Percentiles rank a stretch among this genome's conserved stretches.
These are phyloP conservation scores for Capsaspora owczarzaki DNA, from an alignment of 78 protist species.

Conservation along the genomic window DNA sequence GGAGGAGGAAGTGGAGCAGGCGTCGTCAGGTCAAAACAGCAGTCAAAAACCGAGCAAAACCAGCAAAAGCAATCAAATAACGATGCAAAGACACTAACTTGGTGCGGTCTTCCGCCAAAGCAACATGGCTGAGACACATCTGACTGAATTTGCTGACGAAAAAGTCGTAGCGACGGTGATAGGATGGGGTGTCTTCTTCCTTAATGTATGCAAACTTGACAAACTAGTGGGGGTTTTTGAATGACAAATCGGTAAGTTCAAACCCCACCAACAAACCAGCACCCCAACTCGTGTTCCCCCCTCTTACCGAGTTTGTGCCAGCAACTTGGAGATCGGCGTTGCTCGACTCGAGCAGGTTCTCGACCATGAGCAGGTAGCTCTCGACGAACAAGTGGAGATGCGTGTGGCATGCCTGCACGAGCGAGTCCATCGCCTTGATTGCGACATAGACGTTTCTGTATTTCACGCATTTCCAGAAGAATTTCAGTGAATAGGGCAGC, in stretches of 20 bases:
- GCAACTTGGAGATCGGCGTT: neutral
- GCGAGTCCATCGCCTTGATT: neutral
- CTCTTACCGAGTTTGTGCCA: neutral
- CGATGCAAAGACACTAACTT: neutral
- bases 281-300: neutral
- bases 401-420: constrained; percentile 6
- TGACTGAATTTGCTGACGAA: neutral
- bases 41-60: too few relatives aligned
- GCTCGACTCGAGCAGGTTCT: neutral
- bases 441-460: neutral
- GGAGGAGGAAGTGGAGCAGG: too few relatives aligned
- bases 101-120: neutral
- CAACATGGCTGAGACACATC: neutral
- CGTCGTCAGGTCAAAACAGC: too few relatives aligned
- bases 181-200: neutral
- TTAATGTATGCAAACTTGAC: constrained; percentile 1
- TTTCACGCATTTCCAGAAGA: too few relatives aligned
- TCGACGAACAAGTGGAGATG: neutral
- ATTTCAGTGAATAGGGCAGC: too few relatives aligned
- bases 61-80: too few relatives aligned
- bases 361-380: neutral
- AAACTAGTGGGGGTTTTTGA: neutral
- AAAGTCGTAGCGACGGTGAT: constrained; percentile 3
- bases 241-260: neutral
- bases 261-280: neutral